Conservation (phyloP, 2,329 filamentous ascomycete genomes). For the Colletotrichum higginsianum region DNA sequence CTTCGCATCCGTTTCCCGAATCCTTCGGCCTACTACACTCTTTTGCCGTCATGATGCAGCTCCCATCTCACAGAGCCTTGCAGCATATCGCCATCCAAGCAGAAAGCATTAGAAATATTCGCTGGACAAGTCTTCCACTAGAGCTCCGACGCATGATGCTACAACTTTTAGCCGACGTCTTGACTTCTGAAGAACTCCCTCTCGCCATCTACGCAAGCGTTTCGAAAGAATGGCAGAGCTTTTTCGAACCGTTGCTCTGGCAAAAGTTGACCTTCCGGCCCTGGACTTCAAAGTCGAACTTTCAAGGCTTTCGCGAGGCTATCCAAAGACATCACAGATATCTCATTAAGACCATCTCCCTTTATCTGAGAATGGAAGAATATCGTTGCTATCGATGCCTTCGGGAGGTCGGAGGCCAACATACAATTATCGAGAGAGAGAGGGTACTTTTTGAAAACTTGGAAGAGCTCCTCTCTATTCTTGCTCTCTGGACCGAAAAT, state of each 20-base stretch:
- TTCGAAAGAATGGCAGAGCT: constrained; percentile 23
- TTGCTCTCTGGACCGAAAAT: too few species aligned
- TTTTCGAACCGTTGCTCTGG: constrained; percentile 19
- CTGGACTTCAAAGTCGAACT: not conserved
- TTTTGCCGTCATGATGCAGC: not conserved
- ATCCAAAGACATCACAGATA: too few species aligned
- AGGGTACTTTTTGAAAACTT: too few species aligned
- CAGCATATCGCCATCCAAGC: not conserved
- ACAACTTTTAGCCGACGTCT: not conserved
- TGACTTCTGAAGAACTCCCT: not conserved
- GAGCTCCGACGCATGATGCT: constrained; percentile 13
- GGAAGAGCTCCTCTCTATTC: too few species aligned
- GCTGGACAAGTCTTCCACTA: constrained; percentile 11
- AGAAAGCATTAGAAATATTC: not conserved
- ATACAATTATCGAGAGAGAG: too few species aligned
- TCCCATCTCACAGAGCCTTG: constrained; percentile 17
- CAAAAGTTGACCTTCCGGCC: constrained; percentile 5
- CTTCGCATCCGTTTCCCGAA: not conserved
- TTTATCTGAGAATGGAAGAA: too few species aligned
- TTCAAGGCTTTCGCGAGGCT: too few species aligned
- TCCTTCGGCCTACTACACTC: too few species aligned
- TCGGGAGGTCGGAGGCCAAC: too few species aligned
- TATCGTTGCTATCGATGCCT: too few species aligned
- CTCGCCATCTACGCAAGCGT: constrained; percentile 2
- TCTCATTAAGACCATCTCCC: too few species aligned